These are phyloP conservation scores for Gossypium mustelinum DNA, from an alignment of 345 rosid species.

Conservation along the genomic window DNA sequence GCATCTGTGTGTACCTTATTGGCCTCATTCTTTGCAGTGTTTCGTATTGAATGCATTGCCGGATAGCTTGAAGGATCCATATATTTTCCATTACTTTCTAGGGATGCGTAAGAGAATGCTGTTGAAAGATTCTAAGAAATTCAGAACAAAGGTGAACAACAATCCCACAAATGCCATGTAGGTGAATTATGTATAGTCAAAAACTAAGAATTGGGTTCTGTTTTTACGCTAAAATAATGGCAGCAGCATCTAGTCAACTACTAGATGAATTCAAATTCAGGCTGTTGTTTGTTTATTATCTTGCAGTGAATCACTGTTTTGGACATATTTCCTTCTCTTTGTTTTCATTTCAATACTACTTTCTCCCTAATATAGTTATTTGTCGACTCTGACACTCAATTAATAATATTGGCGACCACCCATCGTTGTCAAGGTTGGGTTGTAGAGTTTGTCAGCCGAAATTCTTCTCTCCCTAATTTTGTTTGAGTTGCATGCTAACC, in stretches of 20 bases:
- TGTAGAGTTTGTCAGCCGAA: too few relatives aligned
- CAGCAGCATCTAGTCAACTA: not conserved
- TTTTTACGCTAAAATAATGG: not conserved
- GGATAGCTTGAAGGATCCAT: constrained; percentile 13
- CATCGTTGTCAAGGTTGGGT: too few relatives aligned
- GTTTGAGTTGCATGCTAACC: too few relatives aligned
- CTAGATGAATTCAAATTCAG: not conserved
- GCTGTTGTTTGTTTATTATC: not conserved
- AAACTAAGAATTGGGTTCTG: not conserved
- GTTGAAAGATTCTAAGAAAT: not conserved
- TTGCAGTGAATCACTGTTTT: too few relatives aligned
- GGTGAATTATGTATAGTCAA: not conserved
- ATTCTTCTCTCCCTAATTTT: too few relatives aligned
- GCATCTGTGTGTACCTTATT: constrained; percentile 29
- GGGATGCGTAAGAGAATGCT: constrained; percentile 16
- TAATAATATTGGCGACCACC: too few relatives aligned
- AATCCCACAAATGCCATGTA: not conserved
- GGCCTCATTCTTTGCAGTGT: constrained; percentile 41
- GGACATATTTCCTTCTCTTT: too few relatives aligned
- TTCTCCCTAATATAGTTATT: too few relatives aligned
- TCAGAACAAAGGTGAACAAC: not conserved
- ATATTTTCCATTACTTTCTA: not conserved
- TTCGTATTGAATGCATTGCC: constrained; percentile 18
- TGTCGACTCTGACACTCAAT: too few relatives aligned
- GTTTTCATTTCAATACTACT: too few relatives aligned